Percentiles rank a stretch among this genome's conserved stretches.
These are phyloP conservation scores for Nakazawaea holstii DNA, from an alignment of 805 yeast species.

Conservation along the genomic window DNA sequence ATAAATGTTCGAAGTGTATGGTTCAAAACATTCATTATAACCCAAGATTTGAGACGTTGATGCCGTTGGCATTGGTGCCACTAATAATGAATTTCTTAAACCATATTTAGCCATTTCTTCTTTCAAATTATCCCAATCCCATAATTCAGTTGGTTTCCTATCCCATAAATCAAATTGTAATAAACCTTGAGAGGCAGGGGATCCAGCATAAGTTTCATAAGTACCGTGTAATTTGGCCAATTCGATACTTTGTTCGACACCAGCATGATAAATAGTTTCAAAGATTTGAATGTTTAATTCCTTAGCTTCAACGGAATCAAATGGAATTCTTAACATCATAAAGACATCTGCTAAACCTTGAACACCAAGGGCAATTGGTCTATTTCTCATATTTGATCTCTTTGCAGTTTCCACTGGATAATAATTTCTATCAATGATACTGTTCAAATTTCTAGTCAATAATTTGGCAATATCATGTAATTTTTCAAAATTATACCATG, in stretches of 20 bases:
- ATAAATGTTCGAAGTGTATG: slow-evolving; percentile 89
- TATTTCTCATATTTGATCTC: slow-evolving; percentile 69
- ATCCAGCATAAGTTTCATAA: slow-evolving; percentile 71
- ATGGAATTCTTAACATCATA: slow-evolving; percentile 74
- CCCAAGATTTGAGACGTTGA: slow-evolving; percentile 95
- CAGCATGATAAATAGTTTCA: slow-evolving; percentile 94
- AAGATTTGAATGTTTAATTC: slow-evolving; percentile 77
- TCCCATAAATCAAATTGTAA: slow-evolving; percentile 89
- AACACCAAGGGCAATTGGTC: slow-evolving; percentile 98
- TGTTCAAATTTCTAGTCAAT: slow-evolving; percentile 72
- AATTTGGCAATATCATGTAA: slow-evolving; percentile 77
- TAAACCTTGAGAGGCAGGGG: slow-evolving; percentile 84
- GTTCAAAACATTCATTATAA: slow-evolving; percentile 93
- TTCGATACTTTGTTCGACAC: slow-evolving; percentile 83
- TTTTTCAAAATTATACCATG: slow-evolving; percentile 63
- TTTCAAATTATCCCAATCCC: slow-evolving; percentile 82
- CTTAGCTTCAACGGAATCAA: slow-evolving; percentile 78
- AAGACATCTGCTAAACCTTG: slow-evolving; percentile 94
- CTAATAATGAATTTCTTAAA: slow-evolving; percentile 77
- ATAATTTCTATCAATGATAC: slow-evolving; percentile 75
- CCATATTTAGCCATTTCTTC: slow-evolving; percentile 57
- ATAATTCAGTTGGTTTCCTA: slow-evolving; percentile 67
- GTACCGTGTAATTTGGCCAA: slow-evolving; percentile 65
- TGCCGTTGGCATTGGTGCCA: slow-evolving; percentile 98
- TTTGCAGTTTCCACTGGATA: slow-evolving; percentile 82